Evolutionary conservation across 345 rosid species (phyloP).

Genomic region (Eutrema yunnanense): DNA sequence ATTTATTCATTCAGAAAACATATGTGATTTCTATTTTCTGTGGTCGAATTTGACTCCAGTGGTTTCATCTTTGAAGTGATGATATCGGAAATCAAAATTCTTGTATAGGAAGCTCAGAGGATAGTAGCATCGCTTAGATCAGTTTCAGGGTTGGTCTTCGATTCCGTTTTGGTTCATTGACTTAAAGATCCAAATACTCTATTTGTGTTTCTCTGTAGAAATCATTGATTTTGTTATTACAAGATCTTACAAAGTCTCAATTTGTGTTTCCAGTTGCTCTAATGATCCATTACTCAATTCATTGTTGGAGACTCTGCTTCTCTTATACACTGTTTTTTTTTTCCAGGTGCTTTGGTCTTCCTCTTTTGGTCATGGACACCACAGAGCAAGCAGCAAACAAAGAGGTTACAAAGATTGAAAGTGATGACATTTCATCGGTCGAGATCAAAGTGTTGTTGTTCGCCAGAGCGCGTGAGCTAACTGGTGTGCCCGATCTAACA

Average conservation of each 20-base stretch:
- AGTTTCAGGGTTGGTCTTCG: no score
- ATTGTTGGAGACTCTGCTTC: background rate
- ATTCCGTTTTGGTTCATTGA: no score
- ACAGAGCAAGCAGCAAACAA: background rate
- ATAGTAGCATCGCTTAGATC: background rate
- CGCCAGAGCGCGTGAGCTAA: conserved; percentile 80
- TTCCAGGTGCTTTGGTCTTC: conserved; percentile 4
- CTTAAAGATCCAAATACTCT: background rate
- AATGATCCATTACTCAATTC: no score
- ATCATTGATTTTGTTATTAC: background rate
- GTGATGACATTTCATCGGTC: conserved; percentile 29
- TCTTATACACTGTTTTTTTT: background rate
- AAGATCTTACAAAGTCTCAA: background rate
- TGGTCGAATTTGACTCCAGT: background rate
- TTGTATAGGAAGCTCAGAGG: no score
- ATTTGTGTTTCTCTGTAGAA: no score
- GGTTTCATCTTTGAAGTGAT: background rate
- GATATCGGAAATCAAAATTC: background rate
- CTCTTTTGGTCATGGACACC: conserved; percentile 6
- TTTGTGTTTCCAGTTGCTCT: no score
- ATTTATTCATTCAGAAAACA: background rate
- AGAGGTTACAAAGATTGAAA: conserved; percentile 6
- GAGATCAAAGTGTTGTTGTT: conserved; percentile 72
- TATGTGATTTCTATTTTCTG: background rate
- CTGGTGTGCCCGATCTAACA: conserved; percentile 48